Evolutionary conservation across 106 monocot genomes (phyloP), one percentile per base, ranked within the genome.

Genomic region (Allium fistulosum): DNA sequence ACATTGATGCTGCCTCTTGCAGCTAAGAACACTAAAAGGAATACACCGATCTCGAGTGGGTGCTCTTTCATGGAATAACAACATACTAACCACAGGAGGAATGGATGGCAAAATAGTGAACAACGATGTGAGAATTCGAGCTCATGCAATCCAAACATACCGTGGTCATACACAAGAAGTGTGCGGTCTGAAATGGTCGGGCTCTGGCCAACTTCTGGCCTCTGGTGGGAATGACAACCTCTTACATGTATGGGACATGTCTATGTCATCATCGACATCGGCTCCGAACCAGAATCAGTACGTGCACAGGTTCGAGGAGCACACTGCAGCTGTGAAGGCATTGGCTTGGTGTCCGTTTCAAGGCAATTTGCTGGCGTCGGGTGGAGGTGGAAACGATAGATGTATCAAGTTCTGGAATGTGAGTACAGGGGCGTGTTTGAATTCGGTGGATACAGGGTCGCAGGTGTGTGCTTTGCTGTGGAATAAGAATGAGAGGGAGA

Each of bases 341-440:
- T 78, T 87, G 2, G 83, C 87, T 3, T 87, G 87, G 87, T 87
- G 83, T 58, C 87, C 87, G 3, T 87, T 80, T 58, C 83, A 87
- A 72, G 78, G 77, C 56, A 83, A 87, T 59, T 49, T 87, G 52
- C 80, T 87, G 8, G 87, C 80, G 8, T 80, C 83, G 6, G 83
- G 79, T 9, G 83, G 77, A 8, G 83, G 78, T 7, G 69, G 57
- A 1, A 62, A 46, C 2, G 78, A 83, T 16, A 17, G 76, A 57
- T 72, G 71, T 58, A 76, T 83, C 62, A 83, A 79, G 62, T 78
- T 83, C 26, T 83, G 83, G 83, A 78, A 83, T 59, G 76, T 72
- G 0, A 62, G 59, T 26, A 75, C 79, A 0, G 79, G 79, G 12
- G 76, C 63, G 13, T 76, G 78, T 46, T 9, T 68, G 68, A 53